Conservation (phyloP, 148 eudicot genomes). For the Simmondsia chinensis region DNA sequence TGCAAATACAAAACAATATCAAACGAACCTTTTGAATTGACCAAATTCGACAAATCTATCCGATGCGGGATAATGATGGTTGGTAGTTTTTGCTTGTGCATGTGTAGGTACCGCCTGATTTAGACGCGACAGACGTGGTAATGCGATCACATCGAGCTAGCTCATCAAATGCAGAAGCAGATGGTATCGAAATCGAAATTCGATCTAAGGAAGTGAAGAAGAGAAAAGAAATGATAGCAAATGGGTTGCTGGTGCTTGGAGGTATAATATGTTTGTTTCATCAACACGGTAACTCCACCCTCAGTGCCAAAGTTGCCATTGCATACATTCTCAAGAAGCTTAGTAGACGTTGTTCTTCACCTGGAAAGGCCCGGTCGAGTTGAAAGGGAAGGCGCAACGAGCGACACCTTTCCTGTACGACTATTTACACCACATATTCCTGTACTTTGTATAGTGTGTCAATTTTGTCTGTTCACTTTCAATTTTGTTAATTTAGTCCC, state of each 20-base stretch:
- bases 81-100: constrained; percentile 2
- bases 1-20: too few species aligned
- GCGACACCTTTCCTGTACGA: too few species aligned
- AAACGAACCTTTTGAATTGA: too few species aligned
- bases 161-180: constrained; percentile 6
- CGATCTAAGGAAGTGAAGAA: too few species aligned
- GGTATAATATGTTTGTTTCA: constrained; percentile 65
- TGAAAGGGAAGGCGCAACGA: constrained; percentile 9
- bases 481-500: too few species aligned
- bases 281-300: constrained; percentile 49
- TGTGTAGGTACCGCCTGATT: constrained; percentile 48
- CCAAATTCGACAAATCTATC: too few species aligned
- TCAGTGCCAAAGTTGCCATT: constrained; percentile 71
- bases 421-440: too few species aligned
- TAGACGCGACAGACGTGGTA: constrained; percentile 21
- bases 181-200: too few species aligned
- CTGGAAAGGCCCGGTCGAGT: constrained; percentile 16
- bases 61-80: constrained; percentile 1
- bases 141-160: constrained; percentile 10
- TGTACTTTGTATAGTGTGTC: too few species aligned
- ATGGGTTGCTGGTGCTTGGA: constrained; percentile 63
- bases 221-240: constrained; percentile 52
- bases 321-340: constrained; percentile 58
- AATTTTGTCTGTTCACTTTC: too few species aligned
- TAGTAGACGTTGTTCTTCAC: constrained; percentile 30